Percentiles rank a stretch among this genome's conserved stretches.
Evolutionary conservation across 805 yeast species (phyloP).

Genomic region (Myxozyma mucilagina): DNA sequence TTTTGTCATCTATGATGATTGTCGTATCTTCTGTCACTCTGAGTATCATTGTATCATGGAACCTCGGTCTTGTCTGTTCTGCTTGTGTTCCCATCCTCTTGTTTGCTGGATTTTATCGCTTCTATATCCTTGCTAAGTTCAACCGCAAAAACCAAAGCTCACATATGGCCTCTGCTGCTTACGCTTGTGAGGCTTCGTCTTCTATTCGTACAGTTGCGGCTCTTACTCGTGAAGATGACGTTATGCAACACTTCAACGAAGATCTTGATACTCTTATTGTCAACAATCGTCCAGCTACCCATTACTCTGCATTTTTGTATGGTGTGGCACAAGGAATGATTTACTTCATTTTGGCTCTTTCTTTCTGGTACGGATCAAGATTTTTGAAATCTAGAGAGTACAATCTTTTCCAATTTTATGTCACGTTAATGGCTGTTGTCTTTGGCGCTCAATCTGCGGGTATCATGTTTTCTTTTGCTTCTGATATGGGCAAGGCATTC

Average conservation of each 20-base stretch:
- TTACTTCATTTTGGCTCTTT: conserved; percentile 46
- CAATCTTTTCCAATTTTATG: conserved; percentile 42
- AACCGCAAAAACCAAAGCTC: conserved; percentile 44
- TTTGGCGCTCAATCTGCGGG: conserved; percentile 50
- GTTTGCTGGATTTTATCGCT: conserved; percentile 46
- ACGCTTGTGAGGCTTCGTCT: conserved; percentile 46
- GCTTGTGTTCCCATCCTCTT: conserved; percentile 42
- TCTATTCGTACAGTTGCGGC: conserved; percentile 48
- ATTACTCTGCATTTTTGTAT: conserved; percentile 40
- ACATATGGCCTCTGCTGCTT: conserved; percentile 44
- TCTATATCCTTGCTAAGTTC: conserved; percentile 40
- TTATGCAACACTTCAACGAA: conserved; percentile 37
- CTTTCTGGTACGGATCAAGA: conserved; percentile 49
- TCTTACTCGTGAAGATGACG: conserved; percentile 46
- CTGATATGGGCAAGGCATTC: conserved; percentile 49
- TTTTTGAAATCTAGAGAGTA: conserved; percentile 40
- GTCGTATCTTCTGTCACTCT: conserved; percentile 45
- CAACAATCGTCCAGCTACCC: conserved; percentile 20
- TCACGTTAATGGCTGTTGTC: conserved; percentile 44
- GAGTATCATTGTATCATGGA: conserved; percentile 46
- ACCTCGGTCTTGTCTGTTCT: conserved; percentile 46
- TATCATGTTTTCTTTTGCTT: conserved; percentile 46
- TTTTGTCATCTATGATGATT: conserved; percentile 41
- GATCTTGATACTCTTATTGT: conserved; percentile 13
- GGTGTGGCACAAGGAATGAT: conserved; percentile 46